These are phyloP conservation scores for Aspergillus bridgeri DNA, from an alignment of 495 filamentous ascomycete species.

Conservation along the genomic window DNA sequence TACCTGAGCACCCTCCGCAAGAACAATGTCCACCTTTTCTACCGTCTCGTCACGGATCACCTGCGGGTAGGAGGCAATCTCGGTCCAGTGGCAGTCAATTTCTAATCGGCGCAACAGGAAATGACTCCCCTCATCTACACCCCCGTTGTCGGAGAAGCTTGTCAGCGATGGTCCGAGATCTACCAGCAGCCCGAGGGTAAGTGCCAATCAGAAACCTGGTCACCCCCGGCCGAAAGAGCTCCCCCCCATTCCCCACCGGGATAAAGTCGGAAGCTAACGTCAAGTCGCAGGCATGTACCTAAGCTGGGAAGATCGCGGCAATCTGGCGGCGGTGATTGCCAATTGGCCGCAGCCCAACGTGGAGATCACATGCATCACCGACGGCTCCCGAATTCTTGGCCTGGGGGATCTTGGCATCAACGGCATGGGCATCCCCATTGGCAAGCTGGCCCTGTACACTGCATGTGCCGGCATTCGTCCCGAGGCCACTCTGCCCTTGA, in stretches of 20 bases:
- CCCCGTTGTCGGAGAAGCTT: slow-evolving; percentile 94
- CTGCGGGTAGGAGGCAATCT: slow-evolving; percentile 57
- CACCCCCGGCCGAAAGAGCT: too few species aligned
- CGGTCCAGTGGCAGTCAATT: too few species aligned
- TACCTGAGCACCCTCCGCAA: slow-evolving; percentile 86
- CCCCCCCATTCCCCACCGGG: slow-evolving; percentile 12
- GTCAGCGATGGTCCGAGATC: slow-evolving; percentile 90
- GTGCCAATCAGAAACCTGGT: slow-evolving; percentile 15
- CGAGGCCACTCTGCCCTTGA: slow-evolving; percentile 85
- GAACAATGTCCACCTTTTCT: slow-evolving; percentile 91
- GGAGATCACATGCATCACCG: slow-evolving; percentile 95
- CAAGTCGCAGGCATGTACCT: slow-evolving; percentile 67
- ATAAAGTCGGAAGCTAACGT: slow-evolving; percentile 29
- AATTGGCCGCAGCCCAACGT: slow-evolving; percentile 88
- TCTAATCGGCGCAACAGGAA: slow-evolving; percentile 45
- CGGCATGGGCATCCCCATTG: slow-evolving; percentile 96
- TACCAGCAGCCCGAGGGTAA: slow-evolving; percentile 90
- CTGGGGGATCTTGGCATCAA: slow-evolving; percentile 95
- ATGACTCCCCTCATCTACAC: slow-evolving; percentile 96
- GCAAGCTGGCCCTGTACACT: slow-evolving; percentile 90
- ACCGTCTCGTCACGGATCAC: slow-evolving; percentile 86
- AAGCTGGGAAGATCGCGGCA: slow-evolving; percentile 83
- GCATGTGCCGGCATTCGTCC: slow-evolving; percentile 96
- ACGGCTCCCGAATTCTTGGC: slow-evolving; percentile 94
- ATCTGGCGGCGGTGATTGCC: slow-evolving; percentile 74